Conservation (phyloP, 495 filamentous ascomycete species). For the Tuber umbilicatum region DNA sequence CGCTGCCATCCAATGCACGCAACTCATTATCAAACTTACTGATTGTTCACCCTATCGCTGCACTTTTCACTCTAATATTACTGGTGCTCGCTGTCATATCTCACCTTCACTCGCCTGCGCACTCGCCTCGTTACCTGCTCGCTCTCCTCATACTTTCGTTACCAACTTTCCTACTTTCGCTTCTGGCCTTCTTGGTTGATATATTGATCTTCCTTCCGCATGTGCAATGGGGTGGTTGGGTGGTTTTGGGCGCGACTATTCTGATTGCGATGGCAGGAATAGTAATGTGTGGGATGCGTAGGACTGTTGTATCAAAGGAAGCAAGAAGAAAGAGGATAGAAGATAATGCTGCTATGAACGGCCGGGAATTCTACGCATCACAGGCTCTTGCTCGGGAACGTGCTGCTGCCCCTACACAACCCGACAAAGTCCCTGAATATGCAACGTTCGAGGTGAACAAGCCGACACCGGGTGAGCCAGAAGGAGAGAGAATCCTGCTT, state of each 20-base stretch:
- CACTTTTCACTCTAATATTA: slow-evolving; percentile 76
- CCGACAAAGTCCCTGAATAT: slow-evolving; percentile 64
- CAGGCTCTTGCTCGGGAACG: slow-evolving; percentile 46
- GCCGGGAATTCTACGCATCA: slow-evolving; percentile 79
- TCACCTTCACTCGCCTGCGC: slow-evolving; percentile 84
- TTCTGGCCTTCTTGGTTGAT: slow-evolving; percentile 88
- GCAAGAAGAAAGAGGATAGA: slow-evolving; percentile 84
- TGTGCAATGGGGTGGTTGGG: slow-evolving; percentile 86
- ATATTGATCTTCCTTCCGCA: slow-evolving; percentile 95
- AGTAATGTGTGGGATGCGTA: slow-evolving; percentile 93
- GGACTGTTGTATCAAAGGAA: slow-evolving; percentile 85
- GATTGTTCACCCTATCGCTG: slow-evolving; percentile 86
- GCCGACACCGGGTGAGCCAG: slow-evolving; percentile 50
- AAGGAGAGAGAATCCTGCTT: slow-evolving; percentile 75
- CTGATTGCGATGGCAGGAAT: slow-evolving; percentile 75
- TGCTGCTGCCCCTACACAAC: slow-evolving; percentile 46
- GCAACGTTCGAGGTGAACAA: slow-evolving; percentile 67
- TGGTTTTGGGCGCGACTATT: slow-evolving; percentile 86
- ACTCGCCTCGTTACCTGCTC: slow-evolving; percentile 83
- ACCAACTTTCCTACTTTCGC: slow-evolving; percentile 72
- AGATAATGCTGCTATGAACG: slow-evolving; percentile 92
- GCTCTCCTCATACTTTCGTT: slow-evolving; percentile 76
- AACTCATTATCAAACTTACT: slow-evolving; percentile 84
- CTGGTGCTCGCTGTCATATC: slow-evolving; percentile 70
- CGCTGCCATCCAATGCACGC: slow-evolving; percentile 65